Conservation (phyloP, 1,284 basidiomycete species). For the Rhizopogon parksii region DNA sequence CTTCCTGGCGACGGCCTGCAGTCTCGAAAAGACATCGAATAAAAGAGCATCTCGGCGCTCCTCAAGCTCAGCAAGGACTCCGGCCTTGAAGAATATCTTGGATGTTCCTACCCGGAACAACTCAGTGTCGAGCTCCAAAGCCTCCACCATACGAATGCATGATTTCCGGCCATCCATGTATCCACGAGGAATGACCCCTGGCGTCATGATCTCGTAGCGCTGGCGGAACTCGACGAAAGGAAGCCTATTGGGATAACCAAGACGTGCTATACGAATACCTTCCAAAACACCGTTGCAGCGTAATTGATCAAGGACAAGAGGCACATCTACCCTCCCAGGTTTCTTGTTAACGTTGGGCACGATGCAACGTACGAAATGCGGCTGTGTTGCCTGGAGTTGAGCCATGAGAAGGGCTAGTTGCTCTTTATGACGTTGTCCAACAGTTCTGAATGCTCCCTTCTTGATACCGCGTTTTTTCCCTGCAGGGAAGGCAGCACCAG, state of each 20-base stretch:
- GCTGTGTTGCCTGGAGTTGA: slow-evolving; percentile 91
- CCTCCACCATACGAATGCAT: slow-evolving; percentile 87
- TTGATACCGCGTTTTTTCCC: slow-evolving; percentile 80
- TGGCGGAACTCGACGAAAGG: slow-evolving; percentile 97
- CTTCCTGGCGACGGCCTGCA: slow-evolving; percentile 84
- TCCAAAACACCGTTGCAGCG: slow-evolving; percentile 99
- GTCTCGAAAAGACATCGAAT: slow-evolving; percentile 82
- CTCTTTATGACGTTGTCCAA: slow-evolving; percentile 94
- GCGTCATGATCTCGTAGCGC: slow-evolving; percentile 93
- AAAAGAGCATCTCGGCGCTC: slow-evolving; percentile 85
- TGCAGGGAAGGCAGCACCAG: slow-evolving; percentile 36
- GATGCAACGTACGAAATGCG: slow-evolving; percentile 98
- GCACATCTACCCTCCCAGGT: slow-evolving; percentile 88
- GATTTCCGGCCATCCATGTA: slow-evolving; percentile 98
- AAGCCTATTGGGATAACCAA: slow-evolving; percentile 95
- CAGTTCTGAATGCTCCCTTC: slow-evolving; percentile 96
- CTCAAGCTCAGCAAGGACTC: slow-evolving; percentile 96
- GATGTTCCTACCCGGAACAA: slow-evolving; percentile 92
- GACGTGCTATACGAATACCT: slow-evolving; percentile 95
- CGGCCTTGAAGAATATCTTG: slow-evolving; percentile 99
- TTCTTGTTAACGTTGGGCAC: slow-evolving; percentile 94
- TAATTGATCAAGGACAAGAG: slow-evolving; percentile 93
- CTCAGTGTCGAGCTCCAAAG: slow-evolving; percentile 80
- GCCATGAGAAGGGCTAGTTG: slow-evolving; percentile 89
- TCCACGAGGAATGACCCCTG: slow-evolving; percentile 85